phyloP scores from a whole-genome alignment of 2,329 filamentous ascomycete species.

The Kalmusia sp. region DNA sequence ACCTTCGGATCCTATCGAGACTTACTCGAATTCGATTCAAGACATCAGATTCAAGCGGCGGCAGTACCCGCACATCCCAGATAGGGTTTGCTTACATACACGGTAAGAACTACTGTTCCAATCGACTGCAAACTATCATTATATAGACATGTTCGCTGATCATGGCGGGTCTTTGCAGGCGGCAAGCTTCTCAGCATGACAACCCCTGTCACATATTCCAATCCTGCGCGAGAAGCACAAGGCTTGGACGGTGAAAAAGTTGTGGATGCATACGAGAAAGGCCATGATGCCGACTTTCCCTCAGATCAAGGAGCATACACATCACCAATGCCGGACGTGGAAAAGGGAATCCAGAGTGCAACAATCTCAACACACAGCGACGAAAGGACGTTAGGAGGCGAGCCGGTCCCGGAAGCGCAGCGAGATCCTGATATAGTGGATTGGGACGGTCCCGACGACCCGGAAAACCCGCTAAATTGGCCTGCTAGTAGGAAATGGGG shows the following conservation, averaged over 20 bases:
- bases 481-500: conserved; percentile 43
- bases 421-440: conserved; percentile 39
- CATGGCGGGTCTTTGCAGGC: not conserved
- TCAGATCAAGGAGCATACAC: conserved; percentile 18
- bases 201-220: conserved; percentile 24
- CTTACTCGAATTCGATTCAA: not conserved
- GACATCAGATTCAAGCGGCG: not conserved
- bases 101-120: not conserved
- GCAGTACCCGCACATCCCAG: not conserved
- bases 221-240: conserved; percentile 24
- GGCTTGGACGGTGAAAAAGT: conserved; percentile 27
- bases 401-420: conserved; percentile 14
- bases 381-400: conserved; percentile 28
- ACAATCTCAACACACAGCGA: conserved; percentile 33
- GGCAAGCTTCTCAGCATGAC: conserved; percentile 24
- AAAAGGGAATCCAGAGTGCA: conserved; percentile 34
- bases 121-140: not conserved
- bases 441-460: conserved; percentile 47
- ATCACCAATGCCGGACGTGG: conserved; percentile 24
- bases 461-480: conserved; percentile 50
- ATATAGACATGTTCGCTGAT: no score
- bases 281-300: conserved; percentile 34
- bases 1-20: no score
- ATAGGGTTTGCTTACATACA: not conserved
- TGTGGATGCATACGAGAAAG: conserved; percentile 32